These are phyloP conservation scores for Gaertneriomyces semiglobifer DNA, from an alignment of 192 early-diverging fungal genomes.

Conservation along the genomic window DNA sequence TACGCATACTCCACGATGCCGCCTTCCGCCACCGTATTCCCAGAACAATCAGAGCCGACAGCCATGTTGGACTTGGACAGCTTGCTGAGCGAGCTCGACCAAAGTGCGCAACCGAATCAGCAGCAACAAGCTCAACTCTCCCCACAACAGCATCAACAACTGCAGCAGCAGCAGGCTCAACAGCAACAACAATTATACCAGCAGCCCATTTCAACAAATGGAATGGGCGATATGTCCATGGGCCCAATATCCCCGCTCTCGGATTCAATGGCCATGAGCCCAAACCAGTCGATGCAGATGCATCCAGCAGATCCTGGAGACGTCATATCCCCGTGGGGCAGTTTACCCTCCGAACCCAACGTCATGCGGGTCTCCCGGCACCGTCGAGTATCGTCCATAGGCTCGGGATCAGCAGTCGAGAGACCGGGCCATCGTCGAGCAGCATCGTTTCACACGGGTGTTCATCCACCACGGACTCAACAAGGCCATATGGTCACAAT, in stretches of 20 bases:
- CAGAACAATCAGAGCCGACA: too few relatives aligned
- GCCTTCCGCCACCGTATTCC: too few relatives aligned
- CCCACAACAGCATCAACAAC: constrained; percentile 2
- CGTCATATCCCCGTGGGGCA: constrained; percentile 17
- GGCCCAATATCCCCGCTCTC: background rate
- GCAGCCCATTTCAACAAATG: background rate
- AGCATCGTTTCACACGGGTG: constrained; percentile 4
- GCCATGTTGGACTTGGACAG: too few relatives aligned
- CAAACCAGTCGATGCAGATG: background rate
- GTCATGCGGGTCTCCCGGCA: constrained; percentile 19
- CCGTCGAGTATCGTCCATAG: constrained; percentile 28
- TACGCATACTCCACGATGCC: too few relatives aligned
- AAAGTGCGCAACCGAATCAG: background rate
- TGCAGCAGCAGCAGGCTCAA: background rate
- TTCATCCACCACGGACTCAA: background rate
- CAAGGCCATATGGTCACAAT: too few relatives aligned
- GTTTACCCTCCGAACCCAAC: constrained; percentile 28
- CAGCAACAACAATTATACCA: background rate
- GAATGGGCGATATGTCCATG: background rate
- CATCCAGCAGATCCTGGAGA: background rate
- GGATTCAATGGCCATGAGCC: background rate
- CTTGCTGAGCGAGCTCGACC: too few relatives aligned
- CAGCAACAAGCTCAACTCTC: background rate
- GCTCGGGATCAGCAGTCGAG: background rate
- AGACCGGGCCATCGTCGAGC: constrained; percentile 14